These are phyloP conservation scores for Chenopodium quinoa DNA, from an alignment of 148 eudicot species.

Conservation along the genomic window DNA sequence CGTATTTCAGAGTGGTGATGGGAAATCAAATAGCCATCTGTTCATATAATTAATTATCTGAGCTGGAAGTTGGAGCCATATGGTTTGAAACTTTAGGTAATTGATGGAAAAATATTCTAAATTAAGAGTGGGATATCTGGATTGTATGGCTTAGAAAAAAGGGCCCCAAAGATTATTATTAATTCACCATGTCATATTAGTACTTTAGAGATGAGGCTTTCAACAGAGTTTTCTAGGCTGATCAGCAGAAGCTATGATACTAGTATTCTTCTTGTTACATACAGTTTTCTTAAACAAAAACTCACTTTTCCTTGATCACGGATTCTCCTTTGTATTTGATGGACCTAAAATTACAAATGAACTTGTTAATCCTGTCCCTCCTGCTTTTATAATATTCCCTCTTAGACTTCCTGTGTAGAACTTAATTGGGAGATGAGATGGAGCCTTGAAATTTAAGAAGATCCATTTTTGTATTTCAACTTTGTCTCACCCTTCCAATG, in stretches of 20 bases:
- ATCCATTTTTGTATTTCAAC: neutral
- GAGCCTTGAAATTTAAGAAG: neutral
- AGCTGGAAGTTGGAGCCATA: neutral
- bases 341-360: too few relatives aligned
- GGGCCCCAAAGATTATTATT: neutral
- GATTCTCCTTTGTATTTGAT: neutral
- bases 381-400: neutral
- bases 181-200: neutral
- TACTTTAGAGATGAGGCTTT: neutral
- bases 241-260: neutral
- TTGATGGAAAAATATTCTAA: neutral
- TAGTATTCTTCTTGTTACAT: neutral
- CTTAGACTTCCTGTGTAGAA: neutral
- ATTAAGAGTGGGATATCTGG: neutral
- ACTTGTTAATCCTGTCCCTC: neutral
- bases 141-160: neutral
- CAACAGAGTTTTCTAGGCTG: neutral
- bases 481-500: neutral
- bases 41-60: neutral
- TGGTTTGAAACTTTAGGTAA: neutral
- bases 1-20: neutral
- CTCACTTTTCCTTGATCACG: neutral
- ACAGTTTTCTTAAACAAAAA: neutral
- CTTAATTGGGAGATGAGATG: neutral
- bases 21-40: neutral